These are phyloP conservation scores for Phialocephala subalpina DNA, from an alignment of 2,329 filamentous ascomycete genomes.

Conservation along the genomic window DNA sequence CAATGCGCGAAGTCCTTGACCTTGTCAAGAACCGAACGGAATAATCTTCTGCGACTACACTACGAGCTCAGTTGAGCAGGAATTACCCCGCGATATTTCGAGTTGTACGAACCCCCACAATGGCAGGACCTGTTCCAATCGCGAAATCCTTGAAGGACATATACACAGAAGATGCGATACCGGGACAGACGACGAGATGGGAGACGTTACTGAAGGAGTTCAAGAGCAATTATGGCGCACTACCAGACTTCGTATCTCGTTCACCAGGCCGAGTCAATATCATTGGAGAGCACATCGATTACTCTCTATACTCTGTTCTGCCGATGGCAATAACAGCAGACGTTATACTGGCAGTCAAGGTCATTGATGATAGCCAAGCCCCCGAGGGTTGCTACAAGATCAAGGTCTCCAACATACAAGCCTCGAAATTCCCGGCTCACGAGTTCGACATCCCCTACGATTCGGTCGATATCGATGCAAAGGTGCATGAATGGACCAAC, in stretches of 20 bases:
- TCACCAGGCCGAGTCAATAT: slow-evolving; percentile 97
- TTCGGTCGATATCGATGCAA: slow-evolving; percentile 82
- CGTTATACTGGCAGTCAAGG: slow-evolving; percentile 81
- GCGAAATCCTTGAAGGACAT: slow-evolving; percentile 80
- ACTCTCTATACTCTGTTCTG: slow-evolving; percentile 93
- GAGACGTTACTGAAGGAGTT: slow-evolving; percentile 76
- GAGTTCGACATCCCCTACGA: slow-evolving; percentile 75
- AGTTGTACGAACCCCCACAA: slow-evolving; percentile 39
- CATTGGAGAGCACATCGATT: slow-evolving; percentile 99
- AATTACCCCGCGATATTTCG: slow-evolving; percentile 25
- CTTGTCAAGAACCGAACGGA: neutral
- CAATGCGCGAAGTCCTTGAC: neutral
- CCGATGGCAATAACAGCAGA: slow-evolving; percentile 96
- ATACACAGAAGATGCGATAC: slow-evolving; percentile 78
- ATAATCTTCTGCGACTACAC: neutral
- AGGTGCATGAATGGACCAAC: slow-evolving; percentile 93
- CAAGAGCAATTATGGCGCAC: slow-evolving; percentile 70
- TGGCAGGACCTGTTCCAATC: slow-evolving; percentile 73
- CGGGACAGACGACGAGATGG: slow-evolving; percentile 78
- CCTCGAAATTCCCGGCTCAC: slow-evolving; percentile 76
- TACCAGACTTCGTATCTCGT: slow-evolving; percentile 82
- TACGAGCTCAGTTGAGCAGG: neutral
- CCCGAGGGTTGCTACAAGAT: slow-evolving; percentile 68
- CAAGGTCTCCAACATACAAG: slow-evolving; percentile 81
- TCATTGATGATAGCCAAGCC: slow-evolving; percentile 54